Conservation (phyloP, 2,329 filamentous ascomycete genomes). For the Dactylellina haptotyla region DNA sequence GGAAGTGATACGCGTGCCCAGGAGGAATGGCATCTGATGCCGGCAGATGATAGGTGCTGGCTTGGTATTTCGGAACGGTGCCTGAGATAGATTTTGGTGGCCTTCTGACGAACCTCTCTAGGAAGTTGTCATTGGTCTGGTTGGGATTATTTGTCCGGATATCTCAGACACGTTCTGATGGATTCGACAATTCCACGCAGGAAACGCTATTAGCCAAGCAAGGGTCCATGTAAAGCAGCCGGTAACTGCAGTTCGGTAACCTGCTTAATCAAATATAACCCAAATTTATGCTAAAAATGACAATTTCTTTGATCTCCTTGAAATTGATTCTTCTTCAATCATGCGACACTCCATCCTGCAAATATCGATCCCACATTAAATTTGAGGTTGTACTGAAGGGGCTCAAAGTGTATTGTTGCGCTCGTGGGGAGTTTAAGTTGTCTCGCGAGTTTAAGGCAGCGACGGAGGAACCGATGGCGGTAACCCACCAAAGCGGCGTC, state of each 20-base stretch:
- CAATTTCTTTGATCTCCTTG: too few species aligned
- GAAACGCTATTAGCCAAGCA: neutral
- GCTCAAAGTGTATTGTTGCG: too few species aligned
- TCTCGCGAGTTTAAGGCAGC: too few species aligned
- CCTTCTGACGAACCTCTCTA: neutral
- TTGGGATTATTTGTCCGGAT: neutral
- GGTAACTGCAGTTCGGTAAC: neutral
- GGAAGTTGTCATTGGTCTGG: slow-evolving; percentile 2
- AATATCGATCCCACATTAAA: neutral
- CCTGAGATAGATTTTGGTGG: neutral
- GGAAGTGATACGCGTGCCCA: slow-evolving; percentile 28
- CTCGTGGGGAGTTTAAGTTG: too few species aligned
- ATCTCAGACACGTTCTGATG: neutral
- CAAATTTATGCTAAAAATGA: too few species aligned
- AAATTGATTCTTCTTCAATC: too few species aligned
- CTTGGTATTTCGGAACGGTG: neutral
- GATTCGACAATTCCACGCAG: neutral
- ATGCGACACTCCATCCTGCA: too few species aligned
- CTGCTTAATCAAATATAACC: too few species aligned
- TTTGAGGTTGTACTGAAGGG: neutral
- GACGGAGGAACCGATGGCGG: too few species aligned
- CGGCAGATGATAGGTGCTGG: slow-evolving; percentile 7
- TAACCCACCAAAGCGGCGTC: too few species aligned
- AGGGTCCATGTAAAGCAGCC: neutral
- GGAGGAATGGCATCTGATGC: slow-evolving; percentile 4